Conservation (phyloP, 1,284 basidiomycete species). For the Termitomyces sp. region DNA sequence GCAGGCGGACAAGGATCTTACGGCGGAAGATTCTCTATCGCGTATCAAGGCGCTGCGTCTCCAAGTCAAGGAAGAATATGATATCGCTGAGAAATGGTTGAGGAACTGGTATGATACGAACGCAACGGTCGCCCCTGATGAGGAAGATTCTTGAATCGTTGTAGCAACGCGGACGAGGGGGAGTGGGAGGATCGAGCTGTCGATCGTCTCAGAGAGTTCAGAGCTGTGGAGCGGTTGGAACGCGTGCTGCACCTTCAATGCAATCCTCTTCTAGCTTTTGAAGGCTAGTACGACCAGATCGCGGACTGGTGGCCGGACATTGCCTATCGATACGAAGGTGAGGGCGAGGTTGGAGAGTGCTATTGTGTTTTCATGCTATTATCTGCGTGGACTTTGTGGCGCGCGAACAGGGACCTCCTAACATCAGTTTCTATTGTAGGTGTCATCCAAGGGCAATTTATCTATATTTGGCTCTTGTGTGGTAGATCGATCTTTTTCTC, state of each 20-base stretch:
- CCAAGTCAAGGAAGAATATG: conserved; percentile 36
- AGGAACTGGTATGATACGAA: conserved; percentile 31
- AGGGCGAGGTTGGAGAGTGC: not conserved
- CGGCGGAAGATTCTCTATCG: conserved; percentile 55
- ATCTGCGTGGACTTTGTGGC: not conserved
- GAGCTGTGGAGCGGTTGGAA: not conserved
- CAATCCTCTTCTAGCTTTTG: not conserved
- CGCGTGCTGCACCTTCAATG: not conserved
- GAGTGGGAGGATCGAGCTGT: not conserved
- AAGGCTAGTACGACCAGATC: not conserved
- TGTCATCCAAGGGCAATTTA: not conserved
- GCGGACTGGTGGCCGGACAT: not conserved
- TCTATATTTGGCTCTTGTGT: conserved; percentile 3
- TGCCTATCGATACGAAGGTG: not conserved
- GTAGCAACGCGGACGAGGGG: not conserved
- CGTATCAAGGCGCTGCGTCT: conserved; percentile 45
- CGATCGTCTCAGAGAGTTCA: not conserved
- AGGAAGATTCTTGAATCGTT: conserved; percentile 1
- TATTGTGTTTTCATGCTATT: conserved; percentile 8
- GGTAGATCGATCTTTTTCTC: conserved; percentile 10
- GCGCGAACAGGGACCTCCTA: conserved; percentile 8
- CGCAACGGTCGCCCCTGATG: conserved; percentile 7
- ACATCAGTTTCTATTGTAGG: conserved; percentile 1
- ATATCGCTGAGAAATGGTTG: conserved; percentile 37
- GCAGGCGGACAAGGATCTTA: conserved; percentile 41